Evolutionary conservation across 345 rosid genomes (phyloP).

Genomic region (Gossypium raimondii): DNA sequence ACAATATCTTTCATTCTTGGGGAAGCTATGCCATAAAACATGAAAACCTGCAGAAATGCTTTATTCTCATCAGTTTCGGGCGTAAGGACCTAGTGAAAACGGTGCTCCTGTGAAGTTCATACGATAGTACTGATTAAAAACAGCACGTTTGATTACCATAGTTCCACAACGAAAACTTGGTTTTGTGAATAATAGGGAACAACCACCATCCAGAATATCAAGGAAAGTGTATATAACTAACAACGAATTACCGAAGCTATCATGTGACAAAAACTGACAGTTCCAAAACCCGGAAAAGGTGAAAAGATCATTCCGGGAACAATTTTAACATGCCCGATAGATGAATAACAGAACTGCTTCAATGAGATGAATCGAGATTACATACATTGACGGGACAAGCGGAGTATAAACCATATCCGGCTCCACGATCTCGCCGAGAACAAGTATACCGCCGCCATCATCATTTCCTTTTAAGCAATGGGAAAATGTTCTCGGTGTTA

Average conservation of each 20-base stretch:
- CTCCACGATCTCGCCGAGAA: conserved; percentile 86
- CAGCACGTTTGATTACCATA: too few relatives aligned
- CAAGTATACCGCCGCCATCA: conserved; percentile 84
- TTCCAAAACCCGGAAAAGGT: neutral
- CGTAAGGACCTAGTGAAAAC: neutral
- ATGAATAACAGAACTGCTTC: neutral
- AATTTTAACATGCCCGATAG: neutral
- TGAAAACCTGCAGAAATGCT: neutral
- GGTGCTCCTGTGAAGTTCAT: neutral
- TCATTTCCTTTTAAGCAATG: conserved; percentile 85
- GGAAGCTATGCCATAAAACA: too few relatives aligned
- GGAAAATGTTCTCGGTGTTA: conserved; percentile 81
- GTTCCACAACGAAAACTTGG: neutral
- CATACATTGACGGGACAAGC: conserved; percentile 80
- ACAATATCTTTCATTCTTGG: neutral
- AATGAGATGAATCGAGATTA: neutral
- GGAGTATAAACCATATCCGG: conserved; percentile 89
- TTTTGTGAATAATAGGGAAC: neutral
- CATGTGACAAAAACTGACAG: neutral
- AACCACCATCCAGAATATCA: neutral
- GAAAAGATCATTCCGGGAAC: neutral
- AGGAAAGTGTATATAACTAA: neutral
- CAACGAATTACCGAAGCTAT: neutral
- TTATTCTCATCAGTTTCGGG: neutral
- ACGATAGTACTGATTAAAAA: too few relatives aligned